Percentiles rank a stretch among this genome's conserved stretches.
These are phyloP conservation scores for Torulaspora maleeae DNA, from an alignment of 805 yeast species.

Conservation along the genomic window DNA sequence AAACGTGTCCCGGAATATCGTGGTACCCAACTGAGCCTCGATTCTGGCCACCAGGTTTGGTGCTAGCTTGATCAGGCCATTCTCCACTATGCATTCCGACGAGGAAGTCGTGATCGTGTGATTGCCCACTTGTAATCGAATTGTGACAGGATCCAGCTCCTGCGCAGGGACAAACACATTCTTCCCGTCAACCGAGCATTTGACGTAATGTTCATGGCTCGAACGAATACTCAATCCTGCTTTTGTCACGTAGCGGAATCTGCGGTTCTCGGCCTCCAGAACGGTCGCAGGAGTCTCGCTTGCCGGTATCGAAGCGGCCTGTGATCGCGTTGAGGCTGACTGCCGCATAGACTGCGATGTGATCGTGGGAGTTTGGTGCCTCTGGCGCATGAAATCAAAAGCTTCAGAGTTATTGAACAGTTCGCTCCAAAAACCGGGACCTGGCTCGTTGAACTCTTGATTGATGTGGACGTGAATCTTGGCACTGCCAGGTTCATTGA, in stretches of 20 bases:
- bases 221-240: constrained; percentile 12
- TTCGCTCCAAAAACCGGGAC: constrained; percentile 31
- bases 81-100: constrained; percentile 16
- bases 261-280: not conserved
- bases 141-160: constrained; percentile 14
- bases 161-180: constrained; percentile 21
- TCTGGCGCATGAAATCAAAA: constrained; percentile 18
- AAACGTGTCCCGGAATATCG: not conserved
- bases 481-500: constrained; percentile 15
- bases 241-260: constrained; percentile 13
- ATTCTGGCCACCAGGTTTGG: constrained; percentile 14
- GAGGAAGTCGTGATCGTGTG: constrained; percentile 12
- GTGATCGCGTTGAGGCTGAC: constrained; percentile 8
- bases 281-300: not conserved
- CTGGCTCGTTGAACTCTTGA: constrained; percentile 22
- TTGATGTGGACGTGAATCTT: constrained; percentile 29
- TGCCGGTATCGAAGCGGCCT: constrained; percentile 3
- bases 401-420: constrained; percentile 20
- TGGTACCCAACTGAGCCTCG: constrained; percentile 12
- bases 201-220: constrained; percentile 16
- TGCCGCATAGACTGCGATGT: constrained; percentile 5
- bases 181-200: constrained; percentile 23
- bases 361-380: not conserved
- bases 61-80: constrained; percentile 17
- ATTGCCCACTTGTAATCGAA: constrained; percentile 9